A percentile compares a stretch with the other conserved stretches of the same genome.
Conservation (phyloP, 495 filamentous ascomycete genomes). For the Lentithecium fluviatile region DNA sequence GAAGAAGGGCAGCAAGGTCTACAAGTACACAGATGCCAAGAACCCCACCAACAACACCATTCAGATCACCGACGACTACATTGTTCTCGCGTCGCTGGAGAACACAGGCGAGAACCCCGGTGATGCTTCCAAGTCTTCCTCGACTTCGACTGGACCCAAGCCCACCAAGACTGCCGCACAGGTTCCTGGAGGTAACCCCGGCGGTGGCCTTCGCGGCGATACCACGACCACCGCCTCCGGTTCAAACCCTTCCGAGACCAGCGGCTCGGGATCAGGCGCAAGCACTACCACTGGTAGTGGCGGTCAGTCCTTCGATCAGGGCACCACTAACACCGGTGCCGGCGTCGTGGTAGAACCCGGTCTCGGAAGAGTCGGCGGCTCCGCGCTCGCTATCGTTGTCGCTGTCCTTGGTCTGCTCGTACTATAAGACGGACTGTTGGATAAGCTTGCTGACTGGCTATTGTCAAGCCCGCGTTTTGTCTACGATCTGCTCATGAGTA, state of each 20-base stretch:
- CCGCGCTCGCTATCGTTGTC: constrained; percentile 26
- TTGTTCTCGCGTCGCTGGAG: constrained; percentile 74
- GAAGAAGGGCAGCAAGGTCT: constrained; percentile 61
- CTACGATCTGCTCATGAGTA: too few relatives aligned
- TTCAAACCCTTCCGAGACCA: not conserved
- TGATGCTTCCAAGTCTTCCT: constrained; percentile 20
- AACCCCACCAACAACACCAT: constrained; percentile 72
- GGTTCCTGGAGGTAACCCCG: constrained; percentile 42
- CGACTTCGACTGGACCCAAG: constrained; percentile 9
- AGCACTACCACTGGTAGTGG: not conserved
- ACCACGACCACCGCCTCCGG: not conserved
- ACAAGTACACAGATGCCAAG: constrained; percentile 64
- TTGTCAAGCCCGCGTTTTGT: not conserved
- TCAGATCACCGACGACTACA: constrained; percentile 68
- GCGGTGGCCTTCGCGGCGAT: constrained; percentile 24
- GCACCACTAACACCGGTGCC: not conserved
- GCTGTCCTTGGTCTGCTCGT: constrained; percentile 33
- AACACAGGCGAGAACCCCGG: constrained; percentile 60
- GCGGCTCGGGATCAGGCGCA: not conserved
- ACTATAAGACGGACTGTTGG: constrained; percentile 16
- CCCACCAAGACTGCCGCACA: constrained; percentile 32
- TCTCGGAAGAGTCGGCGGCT: constrained; percentile 23
- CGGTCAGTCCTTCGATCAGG: constrained; percentile 17
- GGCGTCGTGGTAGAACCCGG: constrained; percentile 12
- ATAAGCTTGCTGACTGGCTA: not conserved